Evolutionary conservation across 331 rosid species (phyloP), one percentile per base, ranked within the genome.

Genomic region (Arachis monticola): DNA sequence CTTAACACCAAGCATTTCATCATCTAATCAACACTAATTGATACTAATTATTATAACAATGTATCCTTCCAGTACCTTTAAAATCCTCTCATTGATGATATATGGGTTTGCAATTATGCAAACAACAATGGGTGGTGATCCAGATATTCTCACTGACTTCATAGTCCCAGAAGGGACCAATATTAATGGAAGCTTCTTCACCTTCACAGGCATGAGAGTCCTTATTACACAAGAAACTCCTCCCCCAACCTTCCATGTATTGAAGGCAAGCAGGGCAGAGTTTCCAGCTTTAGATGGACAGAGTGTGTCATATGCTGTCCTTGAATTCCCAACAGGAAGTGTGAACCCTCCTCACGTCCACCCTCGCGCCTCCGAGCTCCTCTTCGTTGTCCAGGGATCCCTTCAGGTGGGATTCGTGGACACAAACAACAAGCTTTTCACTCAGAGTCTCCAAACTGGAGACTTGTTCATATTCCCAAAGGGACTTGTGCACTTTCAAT

Each of bases 271-370:
- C 67, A 0, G 60, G 41, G 9, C 1, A 0, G 88, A 92, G 53
- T 89, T 89, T 35, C 96, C 90, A 0, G 86, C 89, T 2, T 71
- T 89, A 0, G 17, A 51, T 2, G 93, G 97, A 11, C 90, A 92
- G 35, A 89, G 92, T 70, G 90, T 88, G 7, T 82, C 91, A 0
- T 76, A 78, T 10, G 90, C 91, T 2, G 80, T 64, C 5, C 88
- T 92, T 60, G 73, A 86, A 42, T 88, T 62, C 80, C 89, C 88
- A 0, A 45, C 73, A 0, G 80, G 74, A 1, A 71, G 48, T 65
- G 32, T 71, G 0, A 83, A 83, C 70, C 84, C 87, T 1, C 87
- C 80, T 1, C 87, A 84, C 79, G 74, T 78, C 0, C 87, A 84
- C 45, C 87, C 83, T 44, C 87, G 85, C 7, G 41, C 87, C 0